Percentiles rank a stretch among this genome's conserved stretches.
Evolutionary conservation across 805 yeast species (phyloP).

Genomic region (Candida corydali): DNA sequence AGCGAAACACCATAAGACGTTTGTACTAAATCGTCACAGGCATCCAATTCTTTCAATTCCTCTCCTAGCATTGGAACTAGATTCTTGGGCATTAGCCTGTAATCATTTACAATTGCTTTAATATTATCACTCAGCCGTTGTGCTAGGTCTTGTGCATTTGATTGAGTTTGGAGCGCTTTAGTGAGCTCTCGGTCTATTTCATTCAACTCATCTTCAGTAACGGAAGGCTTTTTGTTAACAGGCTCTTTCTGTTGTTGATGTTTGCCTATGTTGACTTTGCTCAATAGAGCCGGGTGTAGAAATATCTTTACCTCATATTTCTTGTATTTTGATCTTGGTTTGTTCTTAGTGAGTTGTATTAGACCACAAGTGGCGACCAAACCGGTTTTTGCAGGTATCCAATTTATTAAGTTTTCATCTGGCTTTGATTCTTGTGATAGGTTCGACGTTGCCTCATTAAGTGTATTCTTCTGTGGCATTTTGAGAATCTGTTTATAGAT

Average conservation of each 20-base stretch:
- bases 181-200: conserved; percentile 2
- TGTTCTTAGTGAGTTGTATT: not conserved
- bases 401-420: too few species aligned
- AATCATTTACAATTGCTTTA: conserved; percentile 5
- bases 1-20: conserved; percentile 32
- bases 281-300: conserved; percentile 1
- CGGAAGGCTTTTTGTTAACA: not conserved
- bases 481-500: too few species aligned
- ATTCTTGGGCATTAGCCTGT: conserved; percentile 25
- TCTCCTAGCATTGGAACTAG: conserved; percentile 22
- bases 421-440: too few species aligned
- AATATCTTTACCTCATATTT: conserved; percentile 3
- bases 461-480: too few species aligned
- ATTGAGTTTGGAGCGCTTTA: not conserved
- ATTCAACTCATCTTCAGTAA: not conserved
- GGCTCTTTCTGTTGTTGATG: not conserved
- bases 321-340: conserved; percentile 5
- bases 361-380: not conserved
- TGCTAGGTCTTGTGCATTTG: not conserved
- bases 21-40: conserved; percentile 7
- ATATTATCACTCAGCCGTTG: not conserved
- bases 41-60: conserved; percentile 17
- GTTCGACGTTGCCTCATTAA: too few species aligned
- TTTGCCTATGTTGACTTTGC: not conserved
- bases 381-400: not conserved